phyloP scores from a whole-genome alignment of 306 rosid species.

The Trifolium dubium region DNA sequence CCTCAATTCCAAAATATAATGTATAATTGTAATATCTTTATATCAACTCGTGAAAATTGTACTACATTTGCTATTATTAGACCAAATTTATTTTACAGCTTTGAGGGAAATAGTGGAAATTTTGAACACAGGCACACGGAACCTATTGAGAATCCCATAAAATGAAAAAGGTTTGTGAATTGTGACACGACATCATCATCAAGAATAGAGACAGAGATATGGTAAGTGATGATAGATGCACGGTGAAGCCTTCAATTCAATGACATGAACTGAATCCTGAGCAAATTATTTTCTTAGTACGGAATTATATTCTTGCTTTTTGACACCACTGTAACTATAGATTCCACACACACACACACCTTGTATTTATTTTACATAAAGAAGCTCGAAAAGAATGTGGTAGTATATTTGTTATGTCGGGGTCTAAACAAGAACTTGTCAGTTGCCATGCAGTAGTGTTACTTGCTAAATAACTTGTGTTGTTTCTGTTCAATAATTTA shows the following conservation, averaged over 20 bases:
- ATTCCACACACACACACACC: background rate
- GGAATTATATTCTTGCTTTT: constrained; percentile 52
- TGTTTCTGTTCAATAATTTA: background rate
- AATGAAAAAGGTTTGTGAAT: constrained; percentile 43
- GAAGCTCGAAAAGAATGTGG: constrained; percentile 15
- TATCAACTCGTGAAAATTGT: too few species aligned
- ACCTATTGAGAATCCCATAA: constrained; percentile 47
- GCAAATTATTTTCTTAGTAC: constrained; percentile 48
- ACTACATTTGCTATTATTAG: background rate
- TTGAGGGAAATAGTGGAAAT: constrained; percentile 42
- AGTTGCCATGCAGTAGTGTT: constrained; percentile 46
- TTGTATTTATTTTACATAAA: background rate
- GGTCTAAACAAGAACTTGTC: constrained; percentile 40
- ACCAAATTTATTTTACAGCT: background rate
- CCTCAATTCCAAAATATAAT: too few species aligned
- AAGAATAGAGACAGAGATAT: constrained; percentile 30
- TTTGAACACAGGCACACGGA: constrained; percentile 55
- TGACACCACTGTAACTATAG: constrained; percentile 5
- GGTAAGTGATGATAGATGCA: constrained; percentile 40
- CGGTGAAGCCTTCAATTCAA: constrained; percentile 45
- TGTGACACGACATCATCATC: constrained; percentile 55
- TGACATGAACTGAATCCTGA: constrained; percentile 47
- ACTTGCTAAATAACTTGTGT: constrained; percentile 26
- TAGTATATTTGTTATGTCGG: constrained; percentile 25
- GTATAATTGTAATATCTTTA: too few species aligned